Conservation (phyloP, 768 basidiomycete species). For the Boletus sp. region DNA sequence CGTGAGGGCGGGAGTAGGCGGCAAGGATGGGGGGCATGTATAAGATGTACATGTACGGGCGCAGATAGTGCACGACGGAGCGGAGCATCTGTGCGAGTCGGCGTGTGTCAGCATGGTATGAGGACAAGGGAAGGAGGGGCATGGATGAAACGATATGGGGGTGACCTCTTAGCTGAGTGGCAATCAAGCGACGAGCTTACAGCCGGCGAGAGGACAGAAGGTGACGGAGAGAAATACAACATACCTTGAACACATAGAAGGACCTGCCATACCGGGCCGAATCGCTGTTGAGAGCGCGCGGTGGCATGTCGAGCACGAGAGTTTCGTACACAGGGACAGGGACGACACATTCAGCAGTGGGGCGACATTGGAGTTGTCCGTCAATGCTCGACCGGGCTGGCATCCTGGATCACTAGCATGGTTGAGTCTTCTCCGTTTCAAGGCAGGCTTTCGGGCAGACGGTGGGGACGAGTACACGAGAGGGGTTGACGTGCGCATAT, state of each 20-base stretch:
- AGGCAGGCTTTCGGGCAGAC: slow-evolving; percentile 14
- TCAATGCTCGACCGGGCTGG: slow-evolving; percentile 12
- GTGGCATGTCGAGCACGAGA: slow-evolving; percentile 31
- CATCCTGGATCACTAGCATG: slow-evolving; percentile 13
- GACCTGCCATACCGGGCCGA: slow-evolving; percentile 13
- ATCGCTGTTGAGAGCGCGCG: slow-evolving; percentile 22
- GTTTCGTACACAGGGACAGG: slow-evolving; percentile 9
- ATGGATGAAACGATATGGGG: neutral
- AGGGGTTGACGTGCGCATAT: slow-evolving; percentile 19
- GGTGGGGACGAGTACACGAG: slow-evolving; percentile 10
- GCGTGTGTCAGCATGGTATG: slow-evolving; percentile 4
- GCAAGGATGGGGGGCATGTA: slow-evolving; percentile 29
- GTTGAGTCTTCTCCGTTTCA: slow-evolving; percentile 29
- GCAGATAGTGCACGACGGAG: slow-evolving; percentile 35
- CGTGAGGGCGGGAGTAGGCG: slow-evolving; percentile 37
- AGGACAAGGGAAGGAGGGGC: neutral
- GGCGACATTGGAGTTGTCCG: slow-evolving; percentile 19
- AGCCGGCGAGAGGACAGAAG: neutral
- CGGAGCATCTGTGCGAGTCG: slow-evolving; percentile 26
- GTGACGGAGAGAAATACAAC: neutral
- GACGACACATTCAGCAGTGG: neutral
- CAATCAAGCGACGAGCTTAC: neutral
- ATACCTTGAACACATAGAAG: slow-evolving; percentile 22
- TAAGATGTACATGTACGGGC: slow-evolving; percentile 37
- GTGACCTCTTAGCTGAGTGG: neutral